Evolutionary conservation across 768 basidiomycete species (phyloP).

Genomic region (Pleurotus pulmonarius): DNA sequence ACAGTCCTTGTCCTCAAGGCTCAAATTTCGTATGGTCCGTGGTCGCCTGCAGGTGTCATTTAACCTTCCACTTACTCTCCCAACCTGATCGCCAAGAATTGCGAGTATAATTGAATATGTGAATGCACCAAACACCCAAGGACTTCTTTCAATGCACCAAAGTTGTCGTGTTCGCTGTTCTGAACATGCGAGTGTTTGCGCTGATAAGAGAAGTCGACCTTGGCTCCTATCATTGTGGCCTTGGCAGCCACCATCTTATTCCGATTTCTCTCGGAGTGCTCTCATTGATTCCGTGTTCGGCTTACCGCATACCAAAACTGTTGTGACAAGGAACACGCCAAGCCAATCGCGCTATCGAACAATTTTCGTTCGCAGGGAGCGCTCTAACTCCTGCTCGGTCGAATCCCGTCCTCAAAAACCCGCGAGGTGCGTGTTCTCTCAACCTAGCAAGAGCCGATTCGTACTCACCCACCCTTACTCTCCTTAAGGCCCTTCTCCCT

Average conservation of each 20-base stretch:
- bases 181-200: too few species aligned
- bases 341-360: neutral
- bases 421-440: too few species aligned
- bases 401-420: neutral
- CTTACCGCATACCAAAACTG: neutral
- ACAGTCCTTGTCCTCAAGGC: too few species aligned
- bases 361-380: neutral
- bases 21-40: too few species aligned
- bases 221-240: neutral
- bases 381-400: conserved; percentile 2
- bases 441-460: neutral
- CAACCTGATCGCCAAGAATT: too few species aligned
- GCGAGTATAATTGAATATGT: too few species aligned
- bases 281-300: neutral
- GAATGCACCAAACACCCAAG: too few species aligned
- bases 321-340: neutral
- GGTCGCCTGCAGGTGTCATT: too few species aligned
- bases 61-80: too few species aligned
- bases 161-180: too few species aligned
- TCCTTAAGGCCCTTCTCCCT: neutral
- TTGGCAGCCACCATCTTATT: neutral
- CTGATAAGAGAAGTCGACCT: too few species aligned
- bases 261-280: neutral
- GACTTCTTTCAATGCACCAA: too few species aligned
- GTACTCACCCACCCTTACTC: neutral